A percentile compares a stretch with the other conserved stretches of the same genome.
phyloP scores from a whole-genome alignment of 768 basidiomycete species.

The Kwoniella botswanensis region DNA sequence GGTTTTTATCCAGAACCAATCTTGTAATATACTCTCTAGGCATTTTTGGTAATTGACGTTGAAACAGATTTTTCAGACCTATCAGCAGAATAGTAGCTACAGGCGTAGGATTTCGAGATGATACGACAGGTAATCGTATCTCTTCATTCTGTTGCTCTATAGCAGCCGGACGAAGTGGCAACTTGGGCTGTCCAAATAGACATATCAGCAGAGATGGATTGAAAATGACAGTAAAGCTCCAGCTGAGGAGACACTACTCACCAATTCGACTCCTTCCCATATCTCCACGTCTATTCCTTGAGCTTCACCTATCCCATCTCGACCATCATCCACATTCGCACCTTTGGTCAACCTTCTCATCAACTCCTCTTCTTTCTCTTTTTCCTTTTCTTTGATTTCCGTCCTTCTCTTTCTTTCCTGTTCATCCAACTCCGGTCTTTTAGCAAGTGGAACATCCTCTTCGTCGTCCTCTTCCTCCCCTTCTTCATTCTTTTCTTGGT shows the following conservation, averaged over 20 bases:
- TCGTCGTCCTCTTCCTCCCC: conserved; percentile 62
- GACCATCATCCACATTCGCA: conserved; percentile 69
- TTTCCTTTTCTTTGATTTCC: conserved; percentile 49
- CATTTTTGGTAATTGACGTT: conserved; percentile 98
- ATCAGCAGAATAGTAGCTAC: conserved; percentile 84
- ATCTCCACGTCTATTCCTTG: conserved; percentile 38
- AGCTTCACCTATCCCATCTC: conserved; percentile 22
- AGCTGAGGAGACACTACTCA: conserved; percentile 59
- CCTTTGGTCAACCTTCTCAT: conserved; percentile 72
- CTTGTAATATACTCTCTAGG: conserved; percentile 97
- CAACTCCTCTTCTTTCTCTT: conserved; percentile 49
- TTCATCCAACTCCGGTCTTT: conserved; percentile 48
- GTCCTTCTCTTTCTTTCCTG: conserved; percentile 43
- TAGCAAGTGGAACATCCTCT: conserved; percentile 65
- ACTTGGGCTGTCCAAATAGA: conserved; percentile 49
- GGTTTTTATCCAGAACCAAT: conserved; percentile 88
- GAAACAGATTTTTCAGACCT: conserved; percentile 95
- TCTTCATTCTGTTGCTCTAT: conserved; percentile 80
- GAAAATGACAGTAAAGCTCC: neutral
- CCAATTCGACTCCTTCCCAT: conserved; percentile 57
- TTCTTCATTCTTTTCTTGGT: conserved; percentile 18
- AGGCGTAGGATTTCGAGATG: conserved; percentile 73
- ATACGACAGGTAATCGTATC: conserved; percentile 81
- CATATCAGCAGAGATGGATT: neutral
- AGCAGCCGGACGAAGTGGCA: conserved; percentile 74